A percentile compares a stretch with the other conserved stretches of the same genome.
These are phyloP conservation scores for Athelia psychrophila DNA, from an alignment of 1,284 basidiomycete genomes.

Conservation along the genomic window DNA sequence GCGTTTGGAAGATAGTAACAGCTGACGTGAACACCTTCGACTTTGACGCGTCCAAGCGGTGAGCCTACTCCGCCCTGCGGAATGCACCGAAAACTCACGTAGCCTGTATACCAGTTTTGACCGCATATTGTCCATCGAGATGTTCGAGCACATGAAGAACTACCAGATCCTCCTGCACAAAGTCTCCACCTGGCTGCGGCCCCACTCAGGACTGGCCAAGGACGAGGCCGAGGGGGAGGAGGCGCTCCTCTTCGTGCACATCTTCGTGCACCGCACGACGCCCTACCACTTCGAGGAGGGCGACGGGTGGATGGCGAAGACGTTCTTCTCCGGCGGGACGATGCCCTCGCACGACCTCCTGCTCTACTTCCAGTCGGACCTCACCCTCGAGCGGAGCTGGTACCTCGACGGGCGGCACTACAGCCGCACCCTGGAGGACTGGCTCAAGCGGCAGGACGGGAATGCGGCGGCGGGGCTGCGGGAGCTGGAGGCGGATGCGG, in stretches of 20 bases:
- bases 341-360: constrained; percentile 72
- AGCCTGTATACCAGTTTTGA: constrained; percentile 69
- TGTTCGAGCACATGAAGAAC: constrained; percentile 87
- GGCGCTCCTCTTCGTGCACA: constrained; percentile 68
- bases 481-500: constrained; percentile 49
- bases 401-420: constrained; percentile 71
- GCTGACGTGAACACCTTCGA: constrained; percentile 71
- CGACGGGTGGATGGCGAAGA: constrained; percentile 79
- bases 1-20: constrained; percentile 53
- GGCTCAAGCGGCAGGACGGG: constrained; percentile 63
- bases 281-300: constrained; percentile 75
- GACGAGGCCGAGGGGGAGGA: constrained; percentile 18
- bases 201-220: constrained; percentile 15
- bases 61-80: constrained; percentile 17
- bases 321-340: constrained; percentile 74
- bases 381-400: constrained; percentile 59
- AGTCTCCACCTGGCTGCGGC: constrained; percentile 67
- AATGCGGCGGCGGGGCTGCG: constrained; percentile 50
- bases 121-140: constrained; percentile 76
- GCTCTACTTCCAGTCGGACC: constrained; percentile 70
- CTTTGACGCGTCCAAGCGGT: constrained; percentile 51
- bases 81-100: neutral
- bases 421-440: constrained; percentile 65
- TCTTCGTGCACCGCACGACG: constrained; percentile 68
- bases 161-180: constrained; percentile 68